Evolutionary conservation across 768 basidiomycete species (phyloP).

Genomic region (Boletus rufocinnamomeus): DNA sequence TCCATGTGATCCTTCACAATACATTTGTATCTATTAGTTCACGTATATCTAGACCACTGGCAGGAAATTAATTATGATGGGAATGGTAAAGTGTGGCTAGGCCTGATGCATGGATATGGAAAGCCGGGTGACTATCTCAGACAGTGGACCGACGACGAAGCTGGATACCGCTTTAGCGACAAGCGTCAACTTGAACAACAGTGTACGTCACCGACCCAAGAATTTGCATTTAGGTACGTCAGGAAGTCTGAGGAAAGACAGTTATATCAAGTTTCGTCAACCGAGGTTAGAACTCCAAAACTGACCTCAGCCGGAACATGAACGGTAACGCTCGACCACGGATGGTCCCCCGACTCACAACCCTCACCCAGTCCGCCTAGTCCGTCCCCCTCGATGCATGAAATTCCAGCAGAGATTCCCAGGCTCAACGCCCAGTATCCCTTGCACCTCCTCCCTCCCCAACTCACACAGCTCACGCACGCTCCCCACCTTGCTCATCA

Average conservation of each 20-base stretch:
- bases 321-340: neutral
- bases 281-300: neutral
- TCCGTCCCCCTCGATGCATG: conserved; percentile 66
- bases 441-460: conserved; percentile 60
- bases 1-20: too few relatives aligned
- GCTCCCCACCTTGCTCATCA: conserved; percentile 79
- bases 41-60: too few relatives aligned
- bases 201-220: neutral
- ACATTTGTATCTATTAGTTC: too few relatives aligned
- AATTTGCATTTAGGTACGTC: neutral
- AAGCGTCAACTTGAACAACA: neutral
- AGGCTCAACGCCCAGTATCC: conserved; percentile 75
- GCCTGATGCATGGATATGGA: too few relatives aligned
- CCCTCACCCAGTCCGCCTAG: neutral
- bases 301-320: neutral
- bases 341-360: neutral
- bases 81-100: too few relatives aligned
- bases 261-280: neutral
- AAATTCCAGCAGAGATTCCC: conserved; percentile 83
- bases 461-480: conserved; percentile 76
- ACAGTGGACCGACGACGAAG: too few relatives aligned
- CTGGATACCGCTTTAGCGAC: neutral
- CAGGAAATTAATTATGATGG: too few relatives aligned
- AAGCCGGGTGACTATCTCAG: too few relatives aligned
- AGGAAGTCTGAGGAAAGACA: neutral